These are phyloP conservation scores for Ramaria sp. DNA, from an alignment of 768 basidiomycete genomes.

Conservation along the genomic window DNA sequence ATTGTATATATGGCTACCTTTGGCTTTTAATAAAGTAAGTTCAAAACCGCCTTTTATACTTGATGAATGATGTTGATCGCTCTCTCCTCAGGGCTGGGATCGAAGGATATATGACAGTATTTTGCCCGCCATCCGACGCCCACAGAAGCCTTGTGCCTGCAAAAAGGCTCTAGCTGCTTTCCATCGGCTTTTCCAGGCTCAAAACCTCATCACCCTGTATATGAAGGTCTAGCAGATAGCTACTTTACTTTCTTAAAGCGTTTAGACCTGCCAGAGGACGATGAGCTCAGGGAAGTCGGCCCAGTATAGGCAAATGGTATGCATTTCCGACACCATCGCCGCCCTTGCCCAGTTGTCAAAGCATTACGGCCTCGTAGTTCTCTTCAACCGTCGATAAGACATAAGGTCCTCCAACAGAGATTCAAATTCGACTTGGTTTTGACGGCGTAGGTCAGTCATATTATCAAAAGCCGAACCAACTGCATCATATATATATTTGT, in stretches of 20 bases:
- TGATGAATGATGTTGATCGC: too few species aligned
- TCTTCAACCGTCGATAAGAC: conserved; percentile 68
- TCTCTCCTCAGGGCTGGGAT: conserved; percentile 55
- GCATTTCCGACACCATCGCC: conserved; percentile 55
- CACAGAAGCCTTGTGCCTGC: conserved; percentile 35
- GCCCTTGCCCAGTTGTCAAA: conserved; percentile 50
- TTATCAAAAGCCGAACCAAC: not conserved
- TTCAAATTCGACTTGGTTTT: conserved; percentile 57
- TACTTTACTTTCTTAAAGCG: conserved; percentile 24
- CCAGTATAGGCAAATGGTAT: conserved; percentile 44
- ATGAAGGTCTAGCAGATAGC: conserved; percentile 40
- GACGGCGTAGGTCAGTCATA: conserved; percentile 31
- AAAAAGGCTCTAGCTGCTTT: conserved; percentile 43
- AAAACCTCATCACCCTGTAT: conserved; percentile 50
- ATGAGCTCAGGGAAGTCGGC: conserved; percentile 26
- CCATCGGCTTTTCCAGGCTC: conserved; percentile 39
- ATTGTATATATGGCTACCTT: too few species aligned
- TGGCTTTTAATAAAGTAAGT: too few species aligned
- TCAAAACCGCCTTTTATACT: too few species aligned
- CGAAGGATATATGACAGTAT: conserved; percentile 48
- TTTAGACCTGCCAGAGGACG: conserved; percentile 15
- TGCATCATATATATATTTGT: not conserved
- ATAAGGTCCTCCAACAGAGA: conserved; percentile 34
- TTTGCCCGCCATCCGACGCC: conserved; percentile 32
- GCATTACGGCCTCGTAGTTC: conserved; percentile 57